Base-by-base conservation (phyloP, 371 early-diverging fungal genomes). In the Apophysomyces trapeziformis region DNA sequence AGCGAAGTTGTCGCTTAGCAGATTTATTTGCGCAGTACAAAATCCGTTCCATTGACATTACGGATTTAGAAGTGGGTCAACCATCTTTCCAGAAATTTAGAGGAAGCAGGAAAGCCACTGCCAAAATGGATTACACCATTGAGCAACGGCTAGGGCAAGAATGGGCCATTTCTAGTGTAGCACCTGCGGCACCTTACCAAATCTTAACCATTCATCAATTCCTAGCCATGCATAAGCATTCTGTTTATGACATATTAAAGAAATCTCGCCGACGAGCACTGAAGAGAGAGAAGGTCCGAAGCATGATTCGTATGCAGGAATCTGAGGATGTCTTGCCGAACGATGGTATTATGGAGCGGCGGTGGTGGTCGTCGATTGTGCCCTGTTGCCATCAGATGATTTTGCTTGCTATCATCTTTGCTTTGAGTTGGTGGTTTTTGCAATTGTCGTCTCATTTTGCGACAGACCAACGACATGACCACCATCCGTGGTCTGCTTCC, bases 151-250 rank as follows among this genome's bases (percentile, higher is more conserved):
- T 70, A 11, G 71, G 67, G 35, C 14, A 46, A 63, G 74, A 74
- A 41, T 77, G 78, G 67, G 74, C 70, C 8, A 60, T 66, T 12
- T 68, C 70, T 3, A 75, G 76, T 54, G 37, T 69, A 16, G 67
- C 68, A 37, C 50, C 65, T 2, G 69, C 73, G 26, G 76, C 75
- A 2, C 73, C 76, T 4, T 82, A 77, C 66, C 77, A 82, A 41
- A 75, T 82, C 12, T 39, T 82, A 14, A 67, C 77, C 0, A 65
- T 79, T 2, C 71, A 76, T 9, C 82, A 82, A 37, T 76, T 82
- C 44, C 65, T 68, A 46, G 68, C 63, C 0, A 71, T 82, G 37
- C 69, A 79, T 38, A 73, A 70, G 37, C 68, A 59, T 5, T 69
- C 70, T 5, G 68, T 82, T 2, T 74, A 73, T 41, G 60, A 69